These are phyloP conservation scores for Cutaneotrichosporon cavernicola DNA, from an alignment of 1,284 basidiomycete genomes.

Conservation along the genomic window DNA sequence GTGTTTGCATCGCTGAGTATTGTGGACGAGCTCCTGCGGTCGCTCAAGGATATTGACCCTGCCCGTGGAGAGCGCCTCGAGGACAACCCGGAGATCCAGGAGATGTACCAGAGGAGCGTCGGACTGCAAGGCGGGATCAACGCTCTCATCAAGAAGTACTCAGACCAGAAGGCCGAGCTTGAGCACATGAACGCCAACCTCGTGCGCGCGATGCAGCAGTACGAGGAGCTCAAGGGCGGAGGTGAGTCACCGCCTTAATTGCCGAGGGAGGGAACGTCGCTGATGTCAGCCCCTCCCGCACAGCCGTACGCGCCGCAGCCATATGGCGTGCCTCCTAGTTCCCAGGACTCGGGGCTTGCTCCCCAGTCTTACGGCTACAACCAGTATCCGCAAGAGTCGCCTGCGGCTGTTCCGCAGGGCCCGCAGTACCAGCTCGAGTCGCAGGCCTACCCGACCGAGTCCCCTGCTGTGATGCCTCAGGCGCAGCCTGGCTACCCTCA, in stretches of 20 bases:
- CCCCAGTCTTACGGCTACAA: slow-evolving; percentile 16
- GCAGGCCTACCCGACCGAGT: slow-evolving; percentile 4
- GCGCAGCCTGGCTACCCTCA: slow-evolving; percentile 33
- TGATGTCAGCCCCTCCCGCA: slow-evolving; percentile 10
- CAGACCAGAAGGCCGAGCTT: slow-evolving; percentile 70
- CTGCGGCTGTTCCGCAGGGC: slow-evolving; percentile 7
- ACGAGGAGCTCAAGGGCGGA: slow-evolving; percentile 45
- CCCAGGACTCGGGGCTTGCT: slow-evolving; percentile 2
- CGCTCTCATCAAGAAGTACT: slow-evolving; percentile 93
- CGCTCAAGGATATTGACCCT: slow-evolving; percentile 75
- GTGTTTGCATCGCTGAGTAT: slow-evolving; percentile 63
- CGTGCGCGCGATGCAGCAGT: slow-evolving; percentile 50
- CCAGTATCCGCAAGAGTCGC: slow-evolving; percentile 11
- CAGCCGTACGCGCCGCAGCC: slow-evolving; percentile 14
- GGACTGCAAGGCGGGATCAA: slow-evolving; percentile 89
- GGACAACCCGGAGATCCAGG: slow-evolving; percentile 92
- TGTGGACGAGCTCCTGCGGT: slow-evolving; percentile 80
- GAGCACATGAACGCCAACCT: slow-evolving; percentile 55
- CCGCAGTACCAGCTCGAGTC: slow-evolving; percentile 7
- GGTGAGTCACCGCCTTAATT: slow-evolving; percentile 24
- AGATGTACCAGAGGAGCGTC: slow-evolving; percentile 85
- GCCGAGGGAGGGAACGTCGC: background rate
- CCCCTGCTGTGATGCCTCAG: slow-evolving; percentile 14
- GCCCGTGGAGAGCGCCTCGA: slow-evolving; percentile 76
- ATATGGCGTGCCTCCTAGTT: slow-evolving; percentile 25